Percentiles rank a stretch among this genome's conserved stretches.
Evolutionary conservation across 352 stramenopile species (phyloP).

Genomic region (Blastocystis sp.): DNA sequence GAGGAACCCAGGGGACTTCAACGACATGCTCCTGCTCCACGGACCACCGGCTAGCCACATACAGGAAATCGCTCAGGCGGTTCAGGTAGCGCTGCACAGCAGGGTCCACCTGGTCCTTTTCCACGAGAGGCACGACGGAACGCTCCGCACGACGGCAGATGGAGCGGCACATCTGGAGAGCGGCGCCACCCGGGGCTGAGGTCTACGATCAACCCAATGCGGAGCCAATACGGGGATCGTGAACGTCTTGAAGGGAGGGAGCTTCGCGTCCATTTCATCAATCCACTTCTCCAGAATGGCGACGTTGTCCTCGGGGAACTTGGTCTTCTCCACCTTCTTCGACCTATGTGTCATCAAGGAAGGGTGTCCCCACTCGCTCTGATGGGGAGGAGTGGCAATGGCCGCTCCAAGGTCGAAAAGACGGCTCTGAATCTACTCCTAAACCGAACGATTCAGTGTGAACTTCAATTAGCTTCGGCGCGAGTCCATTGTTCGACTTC

Average conservation of each 20-base stretch:
- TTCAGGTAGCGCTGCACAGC: slow-evolving; percentile 82
- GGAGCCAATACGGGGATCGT: slow-evolving; percentile 72
- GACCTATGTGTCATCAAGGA: neutral
- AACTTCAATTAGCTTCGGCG: slow-evolving; percentile 66
- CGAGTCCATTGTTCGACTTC: slow-evolving; percentile 66
- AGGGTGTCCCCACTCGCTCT: slow-evolving; percentile 1
- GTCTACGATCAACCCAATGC: neutral
- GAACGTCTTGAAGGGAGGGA: slow-evolving; percentile 82
- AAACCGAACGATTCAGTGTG: neutral
- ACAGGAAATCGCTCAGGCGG: slow-evolving; percentile 82
- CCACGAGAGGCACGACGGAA: slow-evolving; percentile 79
- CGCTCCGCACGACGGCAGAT: slow-evolving; percentile 83
- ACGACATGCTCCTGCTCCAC: slow-evolving; percentile 61
- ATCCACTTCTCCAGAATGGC: slow-evolving; percentile 80
- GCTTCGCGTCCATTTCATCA: slow-evolving; percentile 81
- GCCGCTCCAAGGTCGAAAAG: slow-evolving; percentile 85
- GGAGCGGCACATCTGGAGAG: slow-evolving; percentile 81
- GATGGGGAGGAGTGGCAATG: slow-evolving; percentile 78
- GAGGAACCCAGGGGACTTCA: slow-evolving; percentile 65
- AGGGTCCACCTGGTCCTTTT: slow-evolving; percentile 77
- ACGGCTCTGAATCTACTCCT: slow-evolving; percentile 81
- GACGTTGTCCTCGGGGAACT: slow-evolving; percentile 74
- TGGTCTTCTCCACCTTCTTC: slow-evolving; percentile 72
- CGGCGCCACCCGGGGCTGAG: slow-evolving; percentile 76
- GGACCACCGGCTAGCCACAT: slow-evolving; percentile 75